Evolutionary conservation across 2,329 filamentous ascomycete species (phyloP).

Genomic region (Colletotrichum kahawae): DNA sequence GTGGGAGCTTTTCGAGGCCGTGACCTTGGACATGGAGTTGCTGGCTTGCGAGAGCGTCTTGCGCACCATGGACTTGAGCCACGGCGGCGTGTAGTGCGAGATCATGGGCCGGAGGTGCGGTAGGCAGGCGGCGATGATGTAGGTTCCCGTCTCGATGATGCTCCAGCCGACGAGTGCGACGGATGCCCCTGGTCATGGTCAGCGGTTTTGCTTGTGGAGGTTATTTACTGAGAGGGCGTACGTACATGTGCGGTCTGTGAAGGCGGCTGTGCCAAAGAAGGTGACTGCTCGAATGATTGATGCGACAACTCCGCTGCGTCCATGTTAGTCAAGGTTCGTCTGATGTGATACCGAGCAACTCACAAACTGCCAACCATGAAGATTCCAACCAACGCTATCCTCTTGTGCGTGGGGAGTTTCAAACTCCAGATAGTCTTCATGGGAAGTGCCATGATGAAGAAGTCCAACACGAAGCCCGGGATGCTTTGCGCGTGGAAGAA

Average conservation of each 20-base stretch:
- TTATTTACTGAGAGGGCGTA: accelerated
- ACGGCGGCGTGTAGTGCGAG: constrained; percentile 18
- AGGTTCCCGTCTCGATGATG: constrained; percentile 15
- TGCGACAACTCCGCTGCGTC: constrained; percentile 3
- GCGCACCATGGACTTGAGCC: constrained; percentile 15
- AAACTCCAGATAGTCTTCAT: constrained; percentile 31
- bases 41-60: constrained; percentile 13
- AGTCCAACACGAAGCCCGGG: constrained; percentile 27
- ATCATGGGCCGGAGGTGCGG: constrained; percentile 26
- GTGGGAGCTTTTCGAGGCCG: neutral
- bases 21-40: constrained; percentile 3
- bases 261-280: constrained; percentile 11
- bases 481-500: constrained; percentile 31
- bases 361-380: constrained; percentile 32
- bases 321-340: neutral
- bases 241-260: constrained; percentile 14
- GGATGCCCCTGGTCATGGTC: constrained; percentile 6
- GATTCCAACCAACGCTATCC: constrained; percentile 28
- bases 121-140: constrained; percentile 30
- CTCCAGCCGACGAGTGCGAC: constrained; percentile 19
- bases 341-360: neutral
- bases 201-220: neutral
- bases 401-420: constrained; percentile 28
- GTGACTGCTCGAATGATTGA: constrained; percentile 14
- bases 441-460: constrained; percentile 30